These are phyloP conservation scores for Fusarium sp. DNA, from an alignment of 2,329 filamentous ascomycete species.

Conservation along the genomic window DNA sequence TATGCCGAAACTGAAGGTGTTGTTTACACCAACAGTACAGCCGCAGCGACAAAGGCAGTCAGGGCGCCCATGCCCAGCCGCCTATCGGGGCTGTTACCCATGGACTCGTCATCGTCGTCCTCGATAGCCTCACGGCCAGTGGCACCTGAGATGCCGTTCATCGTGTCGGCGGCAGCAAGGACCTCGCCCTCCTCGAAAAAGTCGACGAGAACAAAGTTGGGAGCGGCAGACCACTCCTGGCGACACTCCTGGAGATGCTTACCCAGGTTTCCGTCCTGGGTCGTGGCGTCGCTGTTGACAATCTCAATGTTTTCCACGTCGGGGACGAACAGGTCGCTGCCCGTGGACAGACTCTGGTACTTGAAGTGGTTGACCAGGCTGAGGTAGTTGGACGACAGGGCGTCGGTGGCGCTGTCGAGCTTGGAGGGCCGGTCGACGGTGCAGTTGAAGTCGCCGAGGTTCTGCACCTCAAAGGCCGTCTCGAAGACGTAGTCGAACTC, in stretches of 20 bases:
- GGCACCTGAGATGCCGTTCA: constrained; percentile 68
- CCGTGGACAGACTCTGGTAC: constrained; percentile 66
- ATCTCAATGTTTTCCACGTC: constrained; percentile 69
- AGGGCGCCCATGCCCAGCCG: constrained; percentile 54
- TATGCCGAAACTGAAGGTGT: background rate
- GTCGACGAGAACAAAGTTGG: constrained; percentile 83
- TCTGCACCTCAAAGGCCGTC: constrained; percentile 74
- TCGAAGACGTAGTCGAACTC: constrained; percentile 79
- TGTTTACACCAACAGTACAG: constrained; percentile 52
- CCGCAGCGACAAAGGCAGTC: constrained; percentile 58
- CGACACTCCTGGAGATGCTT: constrained; percentile 66
- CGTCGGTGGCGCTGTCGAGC: constrained; percentile 62
- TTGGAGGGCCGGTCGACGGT: constrained; percentile 72
- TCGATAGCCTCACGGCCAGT: constrained; percentile 50
- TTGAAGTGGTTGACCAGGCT: constrained; percentile 87
- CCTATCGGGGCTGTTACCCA: constrained; percentile 31
- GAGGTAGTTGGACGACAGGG: constrained; percentile 70
- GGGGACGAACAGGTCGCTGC: constrained; percentile 66
- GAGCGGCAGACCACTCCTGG: constrained; percentile 69
- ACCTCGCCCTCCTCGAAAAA: constrained; percentile 81
- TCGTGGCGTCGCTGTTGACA: constrained; percentile 74
- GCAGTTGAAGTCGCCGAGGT: constrained; percentile 77
- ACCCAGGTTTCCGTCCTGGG: constrained; percentile 65
- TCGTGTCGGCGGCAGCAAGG: constrained; percentile 74
- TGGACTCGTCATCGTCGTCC: constrained; percentile 28